Evolutionary conservation across 164 flowering plant genomes (phyloP), one percentile per base, ranked within the genome.

Genomic region (Euptelea pleiosperma): DNA sequence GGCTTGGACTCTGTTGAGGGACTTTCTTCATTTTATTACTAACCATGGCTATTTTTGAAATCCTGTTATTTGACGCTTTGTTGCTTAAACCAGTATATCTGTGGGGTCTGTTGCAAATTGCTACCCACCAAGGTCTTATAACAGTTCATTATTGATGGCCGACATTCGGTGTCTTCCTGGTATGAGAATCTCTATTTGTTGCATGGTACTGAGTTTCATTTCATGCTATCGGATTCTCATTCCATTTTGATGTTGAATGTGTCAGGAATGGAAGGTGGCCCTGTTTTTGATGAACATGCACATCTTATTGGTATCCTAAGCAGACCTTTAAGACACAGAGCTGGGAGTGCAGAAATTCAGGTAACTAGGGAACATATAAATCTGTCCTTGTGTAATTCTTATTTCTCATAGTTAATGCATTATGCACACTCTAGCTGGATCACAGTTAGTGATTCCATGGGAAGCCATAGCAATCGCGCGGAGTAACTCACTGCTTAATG

Each of bases 191-290:
- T 60, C 52, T 65, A 44, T 19, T 52, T 47, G 33, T 40, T 41
- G 25, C 26, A 29, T 12, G 22, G 52, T 53, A 18, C 10, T 14
- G 43, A 68, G 8, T 43, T n/a, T 53, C 56, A 18, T 31, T 31
- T 44, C 33, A 26, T 50, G 26, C 8, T 29, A 11, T 31, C 45
- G 46, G 55, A 33, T 61, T 57, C 64, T 68, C 46, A 68, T 60
- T 64, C 14, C 39, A 29, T 26, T 60, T 50, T 54, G 19, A 50
- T 41, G 33, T 36, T 50, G 19, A 15, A 59, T 69, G 1, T 61
- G n/a, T 49, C 73, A 90, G 99, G 99, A 68, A 88, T 85, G 89
- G 99, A 93, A 82, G 98, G 98, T 48, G 77, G 85, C 65, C 97
- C 97, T 33, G 87, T 93, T 70, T 87, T 89, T 65, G 77, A 70